Base-by-base conservation (phyloP, 1,284 basidiomycete genomes). In the Tilletia caries region DNA sequence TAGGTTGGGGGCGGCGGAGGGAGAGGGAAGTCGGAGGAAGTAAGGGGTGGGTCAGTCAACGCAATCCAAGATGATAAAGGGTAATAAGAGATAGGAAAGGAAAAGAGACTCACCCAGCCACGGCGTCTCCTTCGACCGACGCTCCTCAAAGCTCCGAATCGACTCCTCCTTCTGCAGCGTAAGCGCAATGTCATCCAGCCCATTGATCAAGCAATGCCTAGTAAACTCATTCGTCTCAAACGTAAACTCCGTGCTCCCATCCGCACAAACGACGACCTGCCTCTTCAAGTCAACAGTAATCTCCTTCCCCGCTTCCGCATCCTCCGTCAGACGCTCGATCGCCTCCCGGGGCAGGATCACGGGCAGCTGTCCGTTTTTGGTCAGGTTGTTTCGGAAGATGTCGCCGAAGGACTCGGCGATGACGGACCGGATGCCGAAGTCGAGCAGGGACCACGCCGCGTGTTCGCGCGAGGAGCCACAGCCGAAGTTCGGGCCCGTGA, bases 401-500 rank as follows among this genome's bases (percentile, higher is more conserved):
- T 82, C 81, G 33, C 73, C 81, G 62, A 81, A 76, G 44, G 70
- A 73, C 50, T 75, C 71, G 41, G 78, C 81, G 43, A 82, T 80
- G 41, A 82, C 78, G 8, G 73, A 75, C 3, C 76, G 75, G 52
- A 82, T 79, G 29, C 81, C 81, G 70, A 81, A 82, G 71, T 82
- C 81, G 50, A 77, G 74, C 69, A 82, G 70, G 46, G 75, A 71
- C 81, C 81, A 82, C 2, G 81, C 76, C 15, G 81, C 81, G 67
- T 82, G 81, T 54, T 82, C 81, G 15, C 81, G 73, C 60, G 71
- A 73, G 1, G 76, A 79, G 32, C 81, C 81, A 70, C 81, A 82
- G 29, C 81, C 81, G 68, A 79, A 82, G 76, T 82, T 82, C 64
- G 74, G 71, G 3, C 79, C 74, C 2, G 79, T 73, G 27, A 81